These are phyloP conservation scores for Camelina neglecta DNA, from an alignment of 345 rosid genomes.

Conservation along the genomic window DNA sequence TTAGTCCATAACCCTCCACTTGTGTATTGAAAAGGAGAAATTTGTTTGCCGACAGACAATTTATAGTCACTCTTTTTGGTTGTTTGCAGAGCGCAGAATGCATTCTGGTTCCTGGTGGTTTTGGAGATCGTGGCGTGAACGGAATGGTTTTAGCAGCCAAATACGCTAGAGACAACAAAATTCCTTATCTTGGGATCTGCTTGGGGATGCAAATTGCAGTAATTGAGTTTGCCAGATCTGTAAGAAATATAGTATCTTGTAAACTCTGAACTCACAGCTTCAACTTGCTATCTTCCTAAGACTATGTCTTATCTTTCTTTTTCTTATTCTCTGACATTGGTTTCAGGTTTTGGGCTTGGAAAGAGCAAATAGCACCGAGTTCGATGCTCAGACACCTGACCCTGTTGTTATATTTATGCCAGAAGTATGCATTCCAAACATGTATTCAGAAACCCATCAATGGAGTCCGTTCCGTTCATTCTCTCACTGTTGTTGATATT, in stretches of 20 bases:
- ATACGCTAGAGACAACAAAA: slow-evolving; percentile 85
- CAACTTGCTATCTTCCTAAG: slow-evolving; percentile 5
- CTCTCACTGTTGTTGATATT: slow-evolving; percentile 19
- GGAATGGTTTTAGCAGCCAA: slow-evolving; percentile 98
- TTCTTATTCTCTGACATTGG: slow-evolving; percentile 29
- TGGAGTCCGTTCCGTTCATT: slow-evolving; percentile 12
- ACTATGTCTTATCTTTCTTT: slow-evolving; percentile 11
- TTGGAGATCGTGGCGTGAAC: slow-evolving; percentile 95
- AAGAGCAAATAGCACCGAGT: slow-evolving; percentile 85
- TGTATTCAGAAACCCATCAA: slow-evolving; percentile 19
- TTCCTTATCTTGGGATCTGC: slow-evolving; percentile 96
- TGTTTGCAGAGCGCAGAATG: slow-evolving; percentile 83
- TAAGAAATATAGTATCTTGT: slow-evolving; percentile 45
- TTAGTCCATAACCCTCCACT: slow-evolving; percentile 4
- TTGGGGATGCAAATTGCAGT: slow-evolving; percentile 99
- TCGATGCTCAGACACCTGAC: slow-evolving; percentile 74
- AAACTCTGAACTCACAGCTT: slow-evolving; percentile 8
- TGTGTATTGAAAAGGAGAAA: slow-evolving; percentile 23
- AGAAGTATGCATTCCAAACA: slow-evolving; percentile 59
- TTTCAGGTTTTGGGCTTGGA: slow-evolving; percentile 79
- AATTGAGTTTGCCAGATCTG: slow-evolving; percentile 92
- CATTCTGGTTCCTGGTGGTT: slow-evolving; percentile 94
- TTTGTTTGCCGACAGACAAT: slow-evolving; percentile 10
- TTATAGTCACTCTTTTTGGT: not conserved
- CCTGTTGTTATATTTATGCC: slow-evolving; percentile 96